These are phyloP conservation scores for Lactarius indigo DNA, from an alignment of 768 basidiomycete genomes.

Conservation along the genomic window DNA sequence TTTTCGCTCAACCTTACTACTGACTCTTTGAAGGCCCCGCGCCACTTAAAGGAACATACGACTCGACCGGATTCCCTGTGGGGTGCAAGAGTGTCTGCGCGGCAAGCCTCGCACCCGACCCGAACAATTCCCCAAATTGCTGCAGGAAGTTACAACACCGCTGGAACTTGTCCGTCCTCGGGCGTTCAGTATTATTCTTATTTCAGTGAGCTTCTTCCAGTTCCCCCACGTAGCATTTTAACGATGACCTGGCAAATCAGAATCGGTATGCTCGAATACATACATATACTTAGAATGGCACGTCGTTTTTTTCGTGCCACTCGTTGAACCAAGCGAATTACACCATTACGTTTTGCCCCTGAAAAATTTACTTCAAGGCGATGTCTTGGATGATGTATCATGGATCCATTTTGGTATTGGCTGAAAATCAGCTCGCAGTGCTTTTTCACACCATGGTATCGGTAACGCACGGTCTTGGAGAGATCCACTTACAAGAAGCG, in stretches of 20 bases:
- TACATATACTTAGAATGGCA: slow-evolving; percentile 47
- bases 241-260: slow-evolving; percentile 27
- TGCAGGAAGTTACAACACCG: slow-evolving; percentile 54
- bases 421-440: too few relatives aligned
- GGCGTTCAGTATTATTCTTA: slow-evolving; percentile 38
- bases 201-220: not conserved
- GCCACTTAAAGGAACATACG: slow-evolving; percentile 35
- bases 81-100: slow-evolving; percentile 45
- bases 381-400: too few relatives aligned
- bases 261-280: slow-evolving; percentile 42
- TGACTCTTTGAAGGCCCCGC: slow-evolving; percentile 31
- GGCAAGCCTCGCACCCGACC: slow-evolving; percentile 35
- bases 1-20: slow-evolving; percentile 18
- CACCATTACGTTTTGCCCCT: slow-evolving; percentile 46
- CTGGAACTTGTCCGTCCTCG: slow-evolving; percentile 53
- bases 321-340: slow-evolving; percentile 38
- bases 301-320: slow-evolving; percentile 42
- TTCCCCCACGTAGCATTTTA: not conserved
- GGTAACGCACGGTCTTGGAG: too few relatives aligned
- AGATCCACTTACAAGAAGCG: too few relatives aligned
- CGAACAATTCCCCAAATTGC: slow-evolving; percentile 48
- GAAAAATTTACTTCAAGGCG: not conserved
- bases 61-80: slow-evolving; percentile 36
- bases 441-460: too few relatives aligned
- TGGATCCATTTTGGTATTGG: not conserved